phyloP scores from a whole-genome alignment of 306 rosid genomes.

The Quercus agrifolia region DNA sequence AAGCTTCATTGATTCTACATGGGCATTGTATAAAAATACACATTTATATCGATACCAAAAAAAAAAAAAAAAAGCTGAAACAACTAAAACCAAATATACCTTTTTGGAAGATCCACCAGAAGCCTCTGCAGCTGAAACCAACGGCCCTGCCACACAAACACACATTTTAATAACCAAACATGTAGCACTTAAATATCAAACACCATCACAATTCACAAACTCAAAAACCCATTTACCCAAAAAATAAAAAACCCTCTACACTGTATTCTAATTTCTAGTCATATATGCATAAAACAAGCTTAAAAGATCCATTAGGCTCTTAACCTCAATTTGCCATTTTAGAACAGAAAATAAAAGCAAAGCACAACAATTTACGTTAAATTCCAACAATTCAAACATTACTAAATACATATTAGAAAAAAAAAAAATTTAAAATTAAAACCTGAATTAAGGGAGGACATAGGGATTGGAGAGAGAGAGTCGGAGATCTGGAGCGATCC shows the following conservation, averaged over 20 bases:
- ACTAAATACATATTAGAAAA: neutral
- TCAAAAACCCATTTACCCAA: neutral
- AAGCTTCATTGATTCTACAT: neutral
- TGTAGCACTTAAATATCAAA: neutral
- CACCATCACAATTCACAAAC: neutral
- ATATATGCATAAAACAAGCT: neutral
- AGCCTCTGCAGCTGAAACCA: constrained; percentile 42
- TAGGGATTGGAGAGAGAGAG: constrained; percentile 20
- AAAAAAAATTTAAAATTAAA: neutral
- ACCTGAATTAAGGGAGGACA: constrained; percentile 43
- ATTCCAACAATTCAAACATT: neutral
- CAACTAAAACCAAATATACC: constrained; percentile 39
- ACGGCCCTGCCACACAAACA: constrained; percentile 46
- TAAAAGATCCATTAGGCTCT: neutral
- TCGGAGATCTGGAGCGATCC: constrained; percentile 66
- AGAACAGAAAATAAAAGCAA: neutral
- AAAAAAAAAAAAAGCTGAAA: neutral
- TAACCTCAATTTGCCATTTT: neutral
- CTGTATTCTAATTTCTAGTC: neutral
- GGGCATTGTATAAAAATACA: neutral
- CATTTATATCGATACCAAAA: neutral
- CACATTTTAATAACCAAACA: too few relatives aligned
- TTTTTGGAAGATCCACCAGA: constrained; percentile 54
- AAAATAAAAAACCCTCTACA: neutral
- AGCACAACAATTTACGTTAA: neutral